Conservation (phyloP, 768 basidiomycete species). For the Kwoniella pini region DNA sequence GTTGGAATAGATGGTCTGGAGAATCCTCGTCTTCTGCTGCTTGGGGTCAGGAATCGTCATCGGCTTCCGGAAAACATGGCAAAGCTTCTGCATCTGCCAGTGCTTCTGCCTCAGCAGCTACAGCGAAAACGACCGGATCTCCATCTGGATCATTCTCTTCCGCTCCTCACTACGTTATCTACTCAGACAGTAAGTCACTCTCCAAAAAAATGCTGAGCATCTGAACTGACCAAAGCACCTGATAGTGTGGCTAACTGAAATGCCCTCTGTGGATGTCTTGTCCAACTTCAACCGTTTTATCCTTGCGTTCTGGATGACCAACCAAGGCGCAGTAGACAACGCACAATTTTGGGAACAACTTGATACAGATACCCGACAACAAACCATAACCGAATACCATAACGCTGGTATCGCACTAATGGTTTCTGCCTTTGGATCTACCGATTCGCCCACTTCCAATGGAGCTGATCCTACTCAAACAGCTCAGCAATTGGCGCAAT, state of each 20-base stretch:
- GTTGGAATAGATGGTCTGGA: conserved; percentile 1
- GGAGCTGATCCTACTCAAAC: conserved; percentile 65
- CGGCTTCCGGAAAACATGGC: neutral
- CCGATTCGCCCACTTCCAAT: conserved; percentile 62
- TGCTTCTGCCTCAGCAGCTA: conserved; percentile 5
- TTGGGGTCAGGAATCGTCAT: neutral
- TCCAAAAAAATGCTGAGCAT: neutral
- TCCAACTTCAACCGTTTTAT: conserved; percentile 48
- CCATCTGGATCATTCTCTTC: conserved; percentile 10
- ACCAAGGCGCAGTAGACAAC: conserved; percentile 46
- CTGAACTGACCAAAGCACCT: conserved; percentile 7
- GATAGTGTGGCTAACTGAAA: conserved; percentile 43
- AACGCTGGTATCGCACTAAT: conserved; percentile 65
- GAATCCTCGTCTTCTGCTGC: conserved; percentile 2
- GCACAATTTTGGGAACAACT: conserved; percentile 40
- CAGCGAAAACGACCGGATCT: conserved; percentile 6
- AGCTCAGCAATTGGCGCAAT: conserved; percentile 68
- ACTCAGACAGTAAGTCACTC: conserved; percentile 42
- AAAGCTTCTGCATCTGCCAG: conserved; percentile 8
- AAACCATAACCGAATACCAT: conserved; percentile 61
- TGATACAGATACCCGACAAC: conserved; percentile 55
- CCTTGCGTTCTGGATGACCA: conserved; percentile 53
- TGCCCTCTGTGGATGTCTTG: conserved; percentile 45
- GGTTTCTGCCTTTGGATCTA: conserved; percentile 67
- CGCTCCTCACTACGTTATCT: conserved; percentile 46